These are phyloP conservation scores for Isatis lusitanica DNA, from an alignment of 441 rosid genomes.

Conservation along the genomic window DNA sequence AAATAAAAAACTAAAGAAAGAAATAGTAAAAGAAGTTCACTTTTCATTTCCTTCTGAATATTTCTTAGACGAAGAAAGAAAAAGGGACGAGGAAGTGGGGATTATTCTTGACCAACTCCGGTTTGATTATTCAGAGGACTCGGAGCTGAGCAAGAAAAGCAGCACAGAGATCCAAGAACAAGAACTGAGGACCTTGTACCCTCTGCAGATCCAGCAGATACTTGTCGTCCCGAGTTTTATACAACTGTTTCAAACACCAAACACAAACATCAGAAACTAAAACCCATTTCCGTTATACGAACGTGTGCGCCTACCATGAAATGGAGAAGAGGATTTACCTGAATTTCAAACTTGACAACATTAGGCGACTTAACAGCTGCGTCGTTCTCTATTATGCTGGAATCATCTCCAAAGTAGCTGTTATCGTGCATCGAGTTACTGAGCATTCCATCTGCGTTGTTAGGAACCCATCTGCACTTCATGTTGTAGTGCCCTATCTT, in stretches of 20 bases:
- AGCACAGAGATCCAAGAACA: conserved; percentile 95
- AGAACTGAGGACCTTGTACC: conserved; percentile 90
- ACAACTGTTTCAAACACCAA: conserved; percentile 34
- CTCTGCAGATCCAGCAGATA: conserved; percentile 92
- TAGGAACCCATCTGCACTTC: conserved; percentile 95
- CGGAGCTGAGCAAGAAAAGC: conserved; percentile 96
- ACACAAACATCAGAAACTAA: conserved; percentile 7
- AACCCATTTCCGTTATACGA: background rate
- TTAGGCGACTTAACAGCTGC: conserved; percentile 53
- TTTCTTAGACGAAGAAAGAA: conserved; percentile 5
- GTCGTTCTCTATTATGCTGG: conserved; percentile 61
- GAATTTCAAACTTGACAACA: conserved; percentile 91
- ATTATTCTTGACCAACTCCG: conserved; percentile 21
- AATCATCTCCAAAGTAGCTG: conserved; percentile 73
- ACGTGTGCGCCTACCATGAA: too few species aligned
- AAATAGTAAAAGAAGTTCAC: background rate
- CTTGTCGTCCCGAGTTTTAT: conserved; percentile 90
- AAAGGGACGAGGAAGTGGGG: background rate
- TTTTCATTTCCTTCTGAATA: conserved; percentile 12
- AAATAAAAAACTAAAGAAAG: background rate
- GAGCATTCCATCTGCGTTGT: conserved; percentile 58
- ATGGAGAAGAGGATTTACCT: conserved; percentile 50
- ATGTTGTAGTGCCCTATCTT: conserved; percentile 95
- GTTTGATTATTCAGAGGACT: conserved; percentile 50
- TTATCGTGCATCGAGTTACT: conserved; percentile 53